phyloP scores from a whole-genome alignment of 106 monocot species.

The Dioscorea alata region DNA sequence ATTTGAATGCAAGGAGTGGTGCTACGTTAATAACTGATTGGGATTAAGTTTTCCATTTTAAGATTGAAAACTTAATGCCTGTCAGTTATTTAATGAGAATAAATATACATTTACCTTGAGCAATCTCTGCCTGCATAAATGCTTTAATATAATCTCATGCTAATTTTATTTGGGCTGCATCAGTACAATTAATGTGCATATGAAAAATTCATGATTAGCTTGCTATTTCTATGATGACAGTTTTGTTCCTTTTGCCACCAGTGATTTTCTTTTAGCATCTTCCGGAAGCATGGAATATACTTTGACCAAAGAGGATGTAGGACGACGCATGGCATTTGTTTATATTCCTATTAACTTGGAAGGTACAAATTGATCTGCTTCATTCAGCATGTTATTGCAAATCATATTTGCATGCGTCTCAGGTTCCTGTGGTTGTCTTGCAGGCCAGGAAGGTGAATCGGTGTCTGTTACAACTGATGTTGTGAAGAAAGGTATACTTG shows the following conservation, averaged over 20 bases:
- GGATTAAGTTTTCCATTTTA: no score
- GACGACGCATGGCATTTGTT: slow-evolving; percentile 53
- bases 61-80: no score
- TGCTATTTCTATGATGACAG: background rate
- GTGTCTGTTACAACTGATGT: slow-evolving; percentile 52
- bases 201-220: no score
- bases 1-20: no score
- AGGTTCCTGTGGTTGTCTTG: slow-evolving; percentile 1
- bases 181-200: no score
- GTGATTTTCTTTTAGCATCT: slow-evolving; percentile 50
- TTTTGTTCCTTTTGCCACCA: slow-evolving; percentile 13
- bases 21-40: no score
- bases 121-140: no score
- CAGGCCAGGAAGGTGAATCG: slow-evolving; percentile 80
- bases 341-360: slow-evolving; percentile 82
- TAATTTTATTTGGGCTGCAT: no score
- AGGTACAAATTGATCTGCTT: slow-evolving; percentile 35
- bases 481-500: slow-evolving; percentile 66
- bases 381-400: background rate
- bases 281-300: slow-evolving; percentile 68
- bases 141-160: no score
- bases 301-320: slow-evolving; percentile 79
- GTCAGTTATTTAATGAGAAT: no score
- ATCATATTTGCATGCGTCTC: background rate
- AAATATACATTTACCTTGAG: no score